Evolutionary conservation across 2,329 filamentous ascomycete genomes (phyloP).

Genomic region (Endoconidiophora laricicola): DNA sequence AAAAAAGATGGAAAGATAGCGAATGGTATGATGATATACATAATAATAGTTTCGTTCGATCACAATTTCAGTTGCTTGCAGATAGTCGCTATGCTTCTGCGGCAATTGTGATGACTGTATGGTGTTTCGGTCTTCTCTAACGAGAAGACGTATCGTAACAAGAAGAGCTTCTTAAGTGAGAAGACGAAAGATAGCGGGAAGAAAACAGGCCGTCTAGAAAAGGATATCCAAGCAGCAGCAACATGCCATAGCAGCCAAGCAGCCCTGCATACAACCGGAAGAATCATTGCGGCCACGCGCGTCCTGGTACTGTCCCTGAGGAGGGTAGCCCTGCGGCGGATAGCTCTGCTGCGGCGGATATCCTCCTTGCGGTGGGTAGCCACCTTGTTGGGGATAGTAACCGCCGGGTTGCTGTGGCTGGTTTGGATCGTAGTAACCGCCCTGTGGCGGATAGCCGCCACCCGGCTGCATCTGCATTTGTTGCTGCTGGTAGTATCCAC

Average conservation of each 20-base stretch:
- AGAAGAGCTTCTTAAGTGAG: too few relatives aligned
- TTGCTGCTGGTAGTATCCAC: constrained; percentile 15
- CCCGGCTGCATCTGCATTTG: not conserved
- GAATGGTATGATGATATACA: too few relatives aligned
- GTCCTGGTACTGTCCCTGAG: constrained; percentile 22
- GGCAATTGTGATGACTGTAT: too few relatives aligned
- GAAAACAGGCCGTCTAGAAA: constrained; percentile 24
- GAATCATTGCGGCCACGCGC: constrained; percentile 16
- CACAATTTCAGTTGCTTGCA: too few relatives aligned
- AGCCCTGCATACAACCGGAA: constrained; percentile 26
- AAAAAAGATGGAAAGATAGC: too few relatives aligned
- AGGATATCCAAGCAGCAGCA: constrained; percentile 42
- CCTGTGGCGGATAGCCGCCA: constrained; percentile 16
- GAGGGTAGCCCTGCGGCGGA: constrained; percentile 19
- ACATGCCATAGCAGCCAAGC: constrained; percentile 36
- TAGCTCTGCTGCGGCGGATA: constrained; percentile 18
- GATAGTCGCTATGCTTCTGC: too few relatives aligned
- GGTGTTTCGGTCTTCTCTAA: too few relatives aligned
- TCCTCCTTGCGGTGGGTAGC: constrained; percentile 18
- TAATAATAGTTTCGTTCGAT: too few relatives aligned
- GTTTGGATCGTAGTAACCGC: constrained; percentile 15
- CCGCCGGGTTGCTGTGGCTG: not conserved
- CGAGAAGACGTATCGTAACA: too few relatives aligned
- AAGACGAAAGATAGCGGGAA: too few relatives aligned
- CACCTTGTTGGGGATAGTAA: not conserved